A percentile compares a stretch with the other conserved stretches of the same genome.
phyloP scores from a whole-genome alignment of 106 monocot genomes.

The Allium cepa region DNA sequence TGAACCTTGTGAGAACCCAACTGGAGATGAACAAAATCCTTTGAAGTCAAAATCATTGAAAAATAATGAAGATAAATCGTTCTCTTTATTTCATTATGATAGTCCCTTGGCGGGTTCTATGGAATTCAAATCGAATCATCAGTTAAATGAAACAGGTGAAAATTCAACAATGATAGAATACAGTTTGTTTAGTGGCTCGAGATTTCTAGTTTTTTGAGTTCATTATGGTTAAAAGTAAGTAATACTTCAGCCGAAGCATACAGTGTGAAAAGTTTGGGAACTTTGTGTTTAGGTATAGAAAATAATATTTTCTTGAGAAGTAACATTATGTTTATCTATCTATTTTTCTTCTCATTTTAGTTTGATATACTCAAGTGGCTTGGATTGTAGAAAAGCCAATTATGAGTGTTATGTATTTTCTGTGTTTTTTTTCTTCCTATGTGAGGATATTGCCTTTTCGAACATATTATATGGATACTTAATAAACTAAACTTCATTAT shows the following conservation, averaged over 20 bases:
- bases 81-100: constrained; percentile 92
- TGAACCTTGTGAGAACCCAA: neutral
- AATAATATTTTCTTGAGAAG: constrained; percentile 15
- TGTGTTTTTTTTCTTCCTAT: no score
- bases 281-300: constrained; percentile 11
- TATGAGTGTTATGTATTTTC: no score
- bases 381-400: constrained; percentile 1
- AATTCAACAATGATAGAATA: constrained; percentile 59
- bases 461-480: no score
- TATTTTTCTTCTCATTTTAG: neutral
- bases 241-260: neutral
- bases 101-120: constrained; percentile 48
- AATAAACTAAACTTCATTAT: no score
- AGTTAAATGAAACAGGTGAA: constrained; percentile 8
- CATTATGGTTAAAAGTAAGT: constrained; percentile 2
- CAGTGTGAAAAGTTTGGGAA: constrained; percentile 7
- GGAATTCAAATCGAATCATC: neutral
- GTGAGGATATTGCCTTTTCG: no score
- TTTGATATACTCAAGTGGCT: neutral
- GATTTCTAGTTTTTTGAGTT: constrained; percentile 67
- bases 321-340: neutral
- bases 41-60: neutral
- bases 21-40: neutral
- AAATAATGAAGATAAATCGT: constrained; percentile 17
- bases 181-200: constrained; percentile 61